Base-by-base conservation (phyloP, 768 basidiomycete genomes). In the Pluteus cervinus region DNA sequence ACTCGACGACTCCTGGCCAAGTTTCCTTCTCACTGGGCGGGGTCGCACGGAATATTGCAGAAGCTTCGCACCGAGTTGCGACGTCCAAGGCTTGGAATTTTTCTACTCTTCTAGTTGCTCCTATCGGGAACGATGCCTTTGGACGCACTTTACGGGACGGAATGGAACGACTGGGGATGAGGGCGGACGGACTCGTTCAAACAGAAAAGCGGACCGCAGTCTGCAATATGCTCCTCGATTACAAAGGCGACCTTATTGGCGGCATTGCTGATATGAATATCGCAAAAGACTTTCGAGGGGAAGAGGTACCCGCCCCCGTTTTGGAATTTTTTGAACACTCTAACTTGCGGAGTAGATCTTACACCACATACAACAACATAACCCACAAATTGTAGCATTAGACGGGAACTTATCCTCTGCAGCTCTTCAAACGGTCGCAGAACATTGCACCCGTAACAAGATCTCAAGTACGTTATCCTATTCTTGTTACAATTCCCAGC, bases 191-290 rank as follows among this genome's bases (percentile, higher is more conserved):
- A 11, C 54, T 86, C n/a, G 39, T 66, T 1, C 45, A 49, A 10
- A 47, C 46, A 15, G 56, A 60, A 3, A 54, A 61, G 14, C 64
- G 69, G 33, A 88, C 87, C 10, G 81, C 94, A 1, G 81, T 88
- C 6, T 97, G 94, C 62, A 92, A 84, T 48, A 75, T 96, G 68
- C 65, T 91, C 24, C 62, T 98, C 30, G 86, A 91, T 52, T 56
- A 62, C 20, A 52, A 65, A 5, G 91, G 92, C 0, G 71, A 73
- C 33, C 67, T 98, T 14, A 66, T 83, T 2, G 75, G 76, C n/a
- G 96, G 96, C 2, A 76, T 98, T 8, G 89, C 96, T 11, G 93
- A 96, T 53, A 98, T 97, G 89, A 74, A 69, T 51, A 75, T 85
- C 31, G 73, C 78, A 7, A 61, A 75, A 25, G 49, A 54, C 2